Evolutionary conservation across 1,139 yeast species (phyloP).

Genomic region (Suhomyces chickasaworum): DNA sequence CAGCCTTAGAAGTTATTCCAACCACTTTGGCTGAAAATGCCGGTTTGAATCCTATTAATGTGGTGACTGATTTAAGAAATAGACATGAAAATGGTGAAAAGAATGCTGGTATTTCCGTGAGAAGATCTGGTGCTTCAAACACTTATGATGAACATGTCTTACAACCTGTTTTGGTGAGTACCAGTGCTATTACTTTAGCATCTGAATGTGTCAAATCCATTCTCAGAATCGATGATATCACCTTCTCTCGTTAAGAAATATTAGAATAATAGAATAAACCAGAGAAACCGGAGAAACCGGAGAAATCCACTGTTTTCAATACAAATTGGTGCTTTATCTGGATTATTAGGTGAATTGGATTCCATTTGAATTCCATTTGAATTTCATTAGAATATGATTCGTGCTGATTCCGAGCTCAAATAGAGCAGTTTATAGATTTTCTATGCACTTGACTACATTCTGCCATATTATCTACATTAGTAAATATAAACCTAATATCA

Average conservation of each 20-base stretch:
- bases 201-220: conserved; percentile 96
- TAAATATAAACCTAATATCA: conserved; percentile 3
- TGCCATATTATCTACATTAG: conserved; percentile 3
- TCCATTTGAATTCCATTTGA: neutral
- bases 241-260: conserved; percentile 44
- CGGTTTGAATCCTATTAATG: conserved; percentile 91
- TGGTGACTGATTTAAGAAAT: conserved; percentile 91
- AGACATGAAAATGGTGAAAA: conserved; percentile 89
- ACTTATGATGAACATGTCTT: conserved; percentile 91
- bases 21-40: conserved; percentile 98
- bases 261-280: too few species aligned
- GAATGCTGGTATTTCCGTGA: conserved; percentile 93
- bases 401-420: neutral
- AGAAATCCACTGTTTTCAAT: too few species aligned
- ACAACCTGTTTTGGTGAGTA: conserved; percentile 94
- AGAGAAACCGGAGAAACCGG: too few species aligned
- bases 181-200: conserved; percentile 90
- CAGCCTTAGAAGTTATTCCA: conserved; percentile 94
- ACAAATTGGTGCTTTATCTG: too few species aligned
- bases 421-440: conserved; percentile 1
- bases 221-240: conserved; percentile 93
- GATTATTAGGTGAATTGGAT: too few species aligned
- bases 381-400: neutral
- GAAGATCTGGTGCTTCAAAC: conserved; percentile 91
- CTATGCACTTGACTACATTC: neutral